A percentile compares a stretch with the other conserved stretches of the same genome.
Evolutionary conservation across 2,329 filamentous ascomycete genomes (phyloP).

Genomic region (Xylariaceae sp.): DNA sequence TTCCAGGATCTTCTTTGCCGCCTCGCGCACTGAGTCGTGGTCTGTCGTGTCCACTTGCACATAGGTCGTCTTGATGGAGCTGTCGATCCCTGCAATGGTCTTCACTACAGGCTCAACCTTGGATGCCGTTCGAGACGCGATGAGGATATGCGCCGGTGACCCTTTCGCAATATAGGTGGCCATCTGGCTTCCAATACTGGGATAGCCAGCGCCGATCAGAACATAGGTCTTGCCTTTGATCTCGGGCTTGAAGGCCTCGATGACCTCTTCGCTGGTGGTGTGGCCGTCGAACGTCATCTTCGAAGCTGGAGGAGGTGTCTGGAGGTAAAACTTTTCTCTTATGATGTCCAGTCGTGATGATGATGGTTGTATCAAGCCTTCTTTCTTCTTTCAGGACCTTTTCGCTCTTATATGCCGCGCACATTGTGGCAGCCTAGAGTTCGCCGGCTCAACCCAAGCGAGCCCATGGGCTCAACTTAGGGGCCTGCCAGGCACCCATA

Average conservation of each 20-base stretch:
- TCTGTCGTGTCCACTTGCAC: conserved; percentile 36
- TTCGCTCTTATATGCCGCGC: background rate
- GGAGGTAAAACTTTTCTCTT: background rate
- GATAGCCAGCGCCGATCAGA: conserved; percentile 33
- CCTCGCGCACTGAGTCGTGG: conserved; percentile 32
- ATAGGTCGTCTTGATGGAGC: conserved; percentile 31
- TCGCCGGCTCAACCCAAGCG: too few relatives aligned
- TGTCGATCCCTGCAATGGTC: conserved; percentile 29
- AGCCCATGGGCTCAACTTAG: too few relatives aligned
- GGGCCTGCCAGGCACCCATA: too few relatives aligned
- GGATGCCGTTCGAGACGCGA: conserved; percentile 32
- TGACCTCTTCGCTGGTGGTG: conserved; percentile 35
- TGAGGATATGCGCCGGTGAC: conserved; percentile 34
- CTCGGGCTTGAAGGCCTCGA: conserved; percentile 32
- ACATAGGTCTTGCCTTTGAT: conserved; percentile 35
- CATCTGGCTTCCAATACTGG: conserved; percentile 34
- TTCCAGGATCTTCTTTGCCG: conserved; percentile 30
- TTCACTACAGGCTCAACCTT: conserved; percentile 34
- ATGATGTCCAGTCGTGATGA: background rate
- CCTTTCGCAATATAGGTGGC: conserved; percentile 31
- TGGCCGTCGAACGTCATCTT: conserved; percentile 27
- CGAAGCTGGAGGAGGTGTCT: background rate
- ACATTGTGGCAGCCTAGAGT: background rate
- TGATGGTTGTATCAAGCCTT: background rate
- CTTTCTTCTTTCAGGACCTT: background rate